Percentiles rank a stretch among this genome's conserved stretches.
Conservation (phyloP, 768 basidiomycete species). For the Russula vinacea region DNA sequence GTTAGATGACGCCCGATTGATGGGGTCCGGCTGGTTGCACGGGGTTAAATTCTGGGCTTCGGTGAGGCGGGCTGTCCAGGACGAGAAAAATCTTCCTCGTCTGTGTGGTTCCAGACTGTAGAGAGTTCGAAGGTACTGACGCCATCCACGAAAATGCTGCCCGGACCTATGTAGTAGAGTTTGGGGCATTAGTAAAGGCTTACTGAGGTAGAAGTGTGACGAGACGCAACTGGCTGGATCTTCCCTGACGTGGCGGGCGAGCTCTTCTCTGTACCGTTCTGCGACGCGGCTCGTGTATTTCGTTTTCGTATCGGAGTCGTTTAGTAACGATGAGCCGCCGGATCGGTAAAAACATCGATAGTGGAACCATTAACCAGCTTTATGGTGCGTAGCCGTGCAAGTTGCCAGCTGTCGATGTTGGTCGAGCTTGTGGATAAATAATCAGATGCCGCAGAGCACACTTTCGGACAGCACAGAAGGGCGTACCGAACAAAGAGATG, state of each 20-base stretch:
- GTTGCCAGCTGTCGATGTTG: too few species aligned
- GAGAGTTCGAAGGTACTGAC: slow-evolving; percentile 46
- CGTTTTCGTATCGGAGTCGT: slow-evolving; percentile 76
- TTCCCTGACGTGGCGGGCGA: slow-evolving; percentile 73
- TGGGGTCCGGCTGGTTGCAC: slow-evolving; percentile 23
- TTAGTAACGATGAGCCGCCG: too few species aligned
- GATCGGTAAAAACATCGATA: too few species aligned
- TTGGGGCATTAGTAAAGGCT: slow-evolving; percentile 3
- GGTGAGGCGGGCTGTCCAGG: slow-evolving; percentile 77
- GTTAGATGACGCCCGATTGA: slow-evolving; percentile 26
- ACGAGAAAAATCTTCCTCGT: slow-evolving; percentile 95
- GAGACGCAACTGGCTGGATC: slow-evolving; percentile 58
- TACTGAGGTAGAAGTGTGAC: not conserved
- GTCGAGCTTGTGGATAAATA: too few species aligned
- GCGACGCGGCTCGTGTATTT: slow-evolving; percentile 85
- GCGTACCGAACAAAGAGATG: too few species aligned
- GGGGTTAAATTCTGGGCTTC: slow-evolving; percentile 36
- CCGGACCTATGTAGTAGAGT: slow-evolving; percentile 50
- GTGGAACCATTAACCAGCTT: too few species aligned
- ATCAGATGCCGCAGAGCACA: too few species aligned
- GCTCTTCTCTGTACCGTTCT: slow-evolving; percentile 88
- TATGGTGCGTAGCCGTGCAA: too few species aligned
- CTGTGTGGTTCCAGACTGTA: slow-evolving; percentile 37
- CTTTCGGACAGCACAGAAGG: too few species aligned
- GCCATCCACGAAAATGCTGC: slow-evolving; percentile 81